These are phyloP conservation scores for Fusarium brachygibbosum DNA, from an alignment of 2,329 filamentous ascomycete genomes.

Conservation along the genomic window DNA sequence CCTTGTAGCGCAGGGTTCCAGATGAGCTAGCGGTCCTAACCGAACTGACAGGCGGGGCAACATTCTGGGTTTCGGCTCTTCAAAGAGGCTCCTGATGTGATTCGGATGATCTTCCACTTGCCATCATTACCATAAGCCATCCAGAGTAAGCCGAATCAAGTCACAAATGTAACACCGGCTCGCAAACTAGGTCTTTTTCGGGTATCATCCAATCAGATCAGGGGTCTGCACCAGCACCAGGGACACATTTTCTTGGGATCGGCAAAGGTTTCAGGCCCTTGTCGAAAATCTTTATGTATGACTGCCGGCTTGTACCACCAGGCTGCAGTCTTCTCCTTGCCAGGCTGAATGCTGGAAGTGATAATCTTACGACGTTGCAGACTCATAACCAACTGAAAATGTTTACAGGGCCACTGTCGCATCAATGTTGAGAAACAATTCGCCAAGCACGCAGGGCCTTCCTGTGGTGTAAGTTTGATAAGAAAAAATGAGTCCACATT, in stretches of 20 bases:
- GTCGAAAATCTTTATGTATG: constrained; percentile 17
- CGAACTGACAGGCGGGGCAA: constrained; percentile 42
- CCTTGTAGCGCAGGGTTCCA: constrained; percentile 29
- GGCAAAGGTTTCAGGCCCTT: constrained; percentile 21
- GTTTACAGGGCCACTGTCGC: not conserved
- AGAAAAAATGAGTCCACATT: not conserved
- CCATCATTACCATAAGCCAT: constrained; percentile 14
- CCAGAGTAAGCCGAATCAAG: constrained; percentile 9
- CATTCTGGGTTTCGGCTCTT: constrained; percentile 29
- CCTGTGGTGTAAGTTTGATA: not conserved
- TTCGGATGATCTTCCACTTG: constrained; percentile 33
- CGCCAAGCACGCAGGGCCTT: constrained; percentile 6
- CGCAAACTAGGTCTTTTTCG: constrained; percentile 32
- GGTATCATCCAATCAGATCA: constrained; percentile 6
- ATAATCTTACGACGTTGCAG: constrained; percentile 5
- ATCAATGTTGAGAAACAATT: not conserved
- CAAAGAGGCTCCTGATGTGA: constrained; percentile 12
- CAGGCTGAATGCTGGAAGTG: not conserved
- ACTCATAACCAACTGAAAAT: constrained; percentile 2
- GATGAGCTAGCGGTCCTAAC: constrained; percentile 41
- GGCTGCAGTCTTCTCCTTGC: not conserved
- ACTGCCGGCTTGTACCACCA: constrained; percentile 22
- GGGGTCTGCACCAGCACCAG: not conserved
- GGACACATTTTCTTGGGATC: constrained; percentile 7
- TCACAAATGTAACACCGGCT: constrained; percentile 21